These are phyloP conservation scores for Bacidia rubella DNA, from an alignment of 495 filamentous ascomycete genomes.

Conservation along the genomic window DNA sequence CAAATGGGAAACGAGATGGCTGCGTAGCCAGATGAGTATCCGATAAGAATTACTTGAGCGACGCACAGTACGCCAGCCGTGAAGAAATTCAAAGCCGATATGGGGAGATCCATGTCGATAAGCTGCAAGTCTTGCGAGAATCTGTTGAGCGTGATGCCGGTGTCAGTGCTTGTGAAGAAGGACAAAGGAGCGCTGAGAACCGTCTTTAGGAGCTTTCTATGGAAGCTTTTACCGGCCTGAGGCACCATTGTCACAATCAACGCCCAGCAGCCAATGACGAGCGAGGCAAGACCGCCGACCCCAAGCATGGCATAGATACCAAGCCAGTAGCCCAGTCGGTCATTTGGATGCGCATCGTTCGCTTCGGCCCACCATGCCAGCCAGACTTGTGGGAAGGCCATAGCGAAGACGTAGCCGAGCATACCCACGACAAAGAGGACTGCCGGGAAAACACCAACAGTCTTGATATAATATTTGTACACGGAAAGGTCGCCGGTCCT, in stretches of 20 bases:
- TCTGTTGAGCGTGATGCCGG: conserved; percentile 34
- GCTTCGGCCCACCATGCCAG: conserved; percentile 40
- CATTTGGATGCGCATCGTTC: conserved; percentile 29
- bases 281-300: conserved; percentile 27
- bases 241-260: conserved; percentile 42
- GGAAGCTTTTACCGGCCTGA: conserved; percentile 36
- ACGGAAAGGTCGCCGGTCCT: conserved; percentile 40
- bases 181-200: conserved; percentile 35
- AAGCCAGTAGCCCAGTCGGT: conserved; percentile 35
- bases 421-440: conserved; percentile 31
- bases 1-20: conserved; percentile 39
- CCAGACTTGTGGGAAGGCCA: conserved; percentile 40
- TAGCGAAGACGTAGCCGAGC: conserved; percentile 31
- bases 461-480: conserved; percentile 45
- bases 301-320: conserved; percentile 43
- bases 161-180: conserved; percentile 35
- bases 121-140: conserved; percentile 50
- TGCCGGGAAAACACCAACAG: conserved; percentile 35
- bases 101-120: conserved; percentile 42
- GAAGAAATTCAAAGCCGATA: conserved; percentile 35
- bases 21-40: conserved; percentile 32
- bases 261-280: conserved; percentile 36
- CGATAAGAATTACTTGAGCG: conserved; percentile 38
- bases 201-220: conserved; percentile 34
- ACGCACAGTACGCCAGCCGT: conserved; percentile 32